phyloP scores from a whole-genome alignment of 192 early-diverging fungal genomes.

The Coemansia sp. region DNA sequence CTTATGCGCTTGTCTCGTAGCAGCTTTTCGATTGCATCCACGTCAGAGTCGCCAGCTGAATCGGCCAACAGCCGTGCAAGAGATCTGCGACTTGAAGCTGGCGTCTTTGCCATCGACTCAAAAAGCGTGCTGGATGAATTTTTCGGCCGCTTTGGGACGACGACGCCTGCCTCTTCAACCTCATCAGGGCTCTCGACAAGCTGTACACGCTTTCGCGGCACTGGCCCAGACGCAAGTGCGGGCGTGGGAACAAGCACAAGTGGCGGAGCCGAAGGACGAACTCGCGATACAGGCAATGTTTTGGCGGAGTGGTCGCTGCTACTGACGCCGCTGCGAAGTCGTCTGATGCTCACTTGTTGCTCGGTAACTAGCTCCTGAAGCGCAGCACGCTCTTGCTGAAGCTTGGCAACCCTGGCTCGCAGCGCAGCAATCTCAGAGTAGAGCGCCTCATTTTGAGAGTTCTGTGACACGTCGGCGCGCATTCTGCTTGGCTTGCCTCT shows the following conservation, averaged over 20 bases:
- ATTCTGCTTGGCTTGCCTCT: constrained; percentile 9
- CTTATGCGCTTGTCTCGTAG: constrained; percentile 30
- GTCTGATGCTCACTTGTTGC: constrained; percentile 48
- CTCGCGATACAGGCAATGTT: no score
- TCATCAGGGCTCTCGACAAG: neutral
- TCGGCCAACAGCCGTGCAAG: constrained; percentile 2
- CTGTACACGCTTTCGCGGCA: neutral
- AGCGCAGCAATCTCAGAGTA: constrained; percentile 41
- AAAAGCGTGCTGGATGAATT: neutral
- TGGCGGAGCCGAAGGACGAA: neutral
- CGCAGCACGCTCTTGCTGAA: constrained; percentile 41
- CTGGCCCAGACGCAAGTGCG: neutral
- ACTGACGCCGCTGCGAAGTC: constrained; percentile 27
- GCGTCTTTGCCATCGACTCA: neutral
- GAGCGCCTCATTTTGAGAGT: constrained; percentile 24
- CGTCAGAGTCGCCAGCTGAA: constrained; percentile 3
- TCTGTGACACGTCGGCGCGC: constrained; percentile 1
- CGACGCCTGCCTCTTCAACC: neutral
- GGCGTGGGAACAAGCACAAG: neutral
- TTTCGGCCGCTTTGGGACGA: constrained; percentile 13
- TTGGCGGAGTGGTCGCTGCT: neutral
- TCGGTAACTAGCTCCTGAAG: constrained; percentile 54
- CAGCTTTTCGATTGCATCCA: constrained; percentile 24
- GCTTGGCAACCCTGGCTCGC: constrained; percentile 32
- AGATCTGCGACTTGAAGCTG: neutral